Base-by-base conservation (phyloP, 140 eudicot species). In the Stevia rebaudiana region DNA sequence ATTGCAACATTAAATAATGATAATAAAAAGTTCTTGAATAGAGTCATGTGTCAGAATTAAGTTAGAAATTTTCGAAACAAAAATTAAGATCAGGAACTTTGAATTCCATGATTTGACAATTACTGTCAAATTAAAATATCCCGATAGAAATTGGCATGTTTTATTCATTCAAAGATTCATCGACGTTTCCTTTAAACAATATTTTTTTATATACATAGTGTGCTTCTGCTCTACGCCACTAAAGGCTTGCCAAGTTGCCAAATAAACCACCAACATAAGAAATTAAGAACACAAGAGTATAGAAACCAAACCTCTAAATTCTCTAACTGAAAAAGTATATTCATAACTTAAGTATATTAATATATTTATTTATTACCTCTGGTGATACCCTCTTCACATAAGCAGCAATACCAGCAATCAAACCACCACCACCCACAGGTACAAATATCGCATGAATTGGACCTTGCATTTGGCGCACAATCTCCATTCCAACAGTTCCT, bases 381-480 rank as follows among this genome's bases (percentile, higher is more conserved):
- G 92, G 87, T 6, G 80, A 75, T 48, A 84, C 84, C 69, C 84
- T 75, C 72, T 84, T 84, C 19, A 84, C 79, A 46, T 81, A 84
- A 15, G 92, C 87, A 70, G 87, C 92, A 72, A 84, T 81, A 24
- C 88, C 88, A 24, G 94, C 88, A 23, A 84, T 84, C 42, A 84
- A 71, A 18, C 94, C 94, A 16, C 94, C 94, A 42, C 94, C 94
- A 21, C 94, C 88, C 13, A 81, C 94, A 39, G 87, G 94, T 56
- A 84, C 85, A 76, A 84, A 81, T 40, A 84, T 78, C 36, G 94
- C 87, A 53, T 84, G 94, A 21, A 84, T 37, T 6, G 84, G 83
- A 31, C 65, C 82, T 68, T 78, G 81, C 78, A 81, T 78, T 66
- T 78, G 82, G 12, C 79, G 72, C 31, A 78, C 63, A 12, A 78